Percentiles rank a stretch among this genome's conserved stretches.
Evolutionary conservation across 2,329 filamentous ascomycete species (phyloP).

Genomic region (Pyricularia grisea): DNA sequence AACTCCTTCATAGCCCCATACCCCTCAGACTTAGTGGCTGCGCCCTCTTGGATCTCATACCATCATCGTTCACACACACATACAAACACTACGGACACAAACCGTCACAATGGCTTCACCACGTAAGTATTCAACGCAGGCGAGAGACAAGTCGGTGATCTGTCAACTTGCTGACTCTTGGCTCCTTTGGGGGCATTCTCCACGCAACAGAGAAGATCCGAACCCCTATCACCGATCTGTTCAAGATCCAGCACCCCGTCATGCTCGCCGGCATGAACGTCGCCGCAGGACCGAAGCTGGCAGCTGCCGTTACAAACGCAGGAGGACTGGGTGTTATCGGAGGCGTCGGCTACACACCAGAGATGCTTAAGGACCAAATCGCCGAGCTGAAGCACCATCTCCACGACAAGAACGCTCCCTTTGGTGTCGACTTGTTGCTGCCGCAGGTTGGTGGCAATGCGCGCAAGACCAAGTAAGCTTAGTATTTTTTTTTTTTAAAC

Average conservation of each 20-base stretch:
- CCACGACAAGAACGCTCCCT: constrained; percentile 84
- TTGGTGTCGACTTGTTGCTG: constrained; percentile 87
- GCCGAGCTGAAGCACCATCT: constrained; percentile 85
- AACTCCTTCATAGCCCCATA: neutral
- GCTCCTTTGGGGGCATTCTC: neutral
- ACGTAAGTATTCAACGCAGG: constrained; percentile 45
- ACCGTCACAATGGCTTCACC: constrained; percentile 60
- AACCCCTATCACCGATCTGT: constrained; percentile 87
- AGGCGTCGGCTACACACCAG: constrained; percentile 89
- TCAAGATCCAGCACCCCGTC: constrained; percentile 95
- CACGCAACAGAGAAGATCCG: constrained; percentile 65
- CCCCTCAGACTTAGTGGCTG: neutral
- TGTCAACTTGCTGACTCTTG: neutral
- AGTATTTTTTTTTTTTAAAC: neutral
- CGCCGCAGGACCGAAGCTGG: constrained; percentile 89
- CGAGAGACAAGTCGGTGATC: neutral
- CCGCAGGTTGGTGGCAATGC: constrained; percentile 92
- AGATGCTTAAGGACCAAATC: constrained; percentile 94
- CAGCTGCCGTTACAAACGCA: constrained; percentile 93
- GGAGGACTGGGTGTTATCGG: constrained; percentile 95
- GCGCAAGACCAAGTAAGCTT: constrained; percentile 78
- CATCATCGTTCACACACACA: neutral
- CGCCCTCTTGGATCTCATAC: neutral
- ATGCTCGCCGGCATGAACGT: constrained; percentile 99
- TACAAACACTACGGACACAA: too few relatives aligned